A percentile compares a stretch with the other conserved stretches of the same genome.
Conservation (phyloP, 1,284 basidiomycete genomes). For the Microbotryum scabiosae region DNA sequence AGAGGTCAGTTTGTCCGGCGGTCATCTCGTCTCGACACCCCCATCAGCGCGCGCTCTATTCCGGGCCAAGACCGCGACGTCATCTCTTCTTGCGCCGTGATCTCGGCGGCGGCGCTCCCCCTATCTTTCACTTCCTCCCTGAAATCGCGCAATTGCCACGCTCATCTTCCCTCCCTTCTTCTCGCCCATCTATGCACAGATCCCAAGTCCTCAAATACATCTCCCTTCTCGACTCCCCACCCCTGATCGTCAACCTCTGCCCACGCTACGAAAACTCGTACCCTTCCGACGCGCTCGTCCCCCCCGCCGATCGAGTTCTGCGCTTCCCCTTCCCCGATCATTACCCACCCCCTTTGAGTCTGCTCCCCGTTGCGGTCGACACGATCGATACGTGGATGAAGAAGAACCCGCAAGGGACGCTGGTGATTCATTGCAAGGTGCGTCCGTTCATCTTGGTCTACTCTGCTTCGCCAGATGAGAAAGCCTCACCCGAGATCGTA, state of each 20-base stretch:
- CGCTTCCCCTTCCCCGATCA: constrained; percentile 30
- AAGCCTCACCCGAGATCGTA: not conserved
- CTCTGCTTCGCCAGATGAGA: not conserved
- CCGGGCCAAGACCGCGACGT: no score
- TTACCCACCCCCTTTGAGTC: constrained; percentile 65
- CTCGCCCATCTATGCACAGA: no score
- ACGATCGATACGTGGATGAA: constrained; percentile 73
- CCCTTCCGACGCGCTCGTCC: constrained; percentile 43
- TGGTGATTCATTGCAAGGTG: constrained; percentile 74
- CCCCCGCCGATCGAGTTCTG: constrained; percentile 51
- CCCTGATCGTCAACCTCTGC: constrained; percentile 71
- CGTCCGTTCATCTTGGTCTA: not conserved
- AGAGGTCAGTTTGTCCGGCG: constrained; percentile 40
- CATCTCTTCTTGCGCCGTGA: no score
- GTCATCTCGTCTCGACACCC: no score
- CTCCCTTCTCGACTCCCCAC: not conserved
- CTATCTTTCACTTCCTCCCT: no score
- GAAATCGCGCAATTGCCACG: no score
- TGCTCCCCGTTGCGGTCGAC: constrained; percentile 64
- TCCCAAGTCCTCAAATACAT: no score
- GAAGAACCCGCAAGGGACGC: constrained; percentile 59
- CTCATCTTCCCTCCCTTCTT: no score
- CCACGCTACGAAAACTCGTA: constrained; percentile 44
- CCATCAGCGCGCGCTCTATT: no score
- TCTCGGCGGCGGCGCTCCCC: no score